Evolutionary conservation across 2,329 filamentous ascomycete genomes (phyloP), one percentile per base, ranked within the genome.

Genomic region (Paraphoma sp.): DNA sequence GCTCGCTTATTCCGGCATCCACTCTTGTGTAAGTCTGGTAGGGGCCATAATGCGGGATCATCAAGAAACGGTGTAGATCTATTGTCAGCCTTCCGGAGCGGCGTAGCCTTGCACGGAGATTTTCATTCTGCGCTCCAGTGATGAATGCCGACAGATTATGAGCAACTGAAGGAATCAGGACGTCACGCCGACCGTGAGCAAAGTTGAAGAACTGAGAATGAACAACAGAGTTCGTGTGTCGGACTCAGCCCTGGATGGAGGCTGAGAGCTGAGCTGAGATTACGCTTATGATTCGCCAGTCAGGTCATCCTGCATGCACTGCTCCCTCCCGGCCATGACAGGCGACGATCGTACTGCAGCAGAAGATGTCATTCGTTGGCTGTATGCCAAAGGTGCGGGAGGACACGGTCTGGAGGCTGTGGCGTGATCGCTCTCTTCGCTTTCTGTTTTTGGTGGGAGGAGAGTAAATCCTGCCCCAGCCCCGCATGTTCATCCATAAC

Each of bases 191-290:
- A 23, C 23, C 23, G 23, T 23, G 23, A 23, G 23, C 23, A 23
- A 23, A 23, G 23, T 23, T 23, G 23, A 23, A 23, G 5, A 23
- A 23, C 23, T 23, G 23, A 23, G 23, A 23, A 23, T 23, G 23
- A 23, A 23, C 23, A 23, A 18, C 44, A 47, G 53, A 45, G 23
- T 45, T 48, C 18, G 50, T 38, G 44, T 46, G 10, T 23, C 42
- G 23, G 55, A 54, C 48, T 67, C 52, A 59, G 56, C 57, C 54
- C 53, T 54, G 57, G 31, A 50, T 44, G 45, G 57, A 43, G 57
- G 62, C 55, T 61, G 56, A 59, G 56, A 58, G 53, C 60, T 56
- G 60, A 59, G 56, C 58, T 63, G 36, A 66, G 45, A 62, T 56
- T 53, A 53, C 38, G 48, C 47, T 45, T 47, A 36, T 58, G 54